phyloP scores from a whole-genome alignment of 176 grass and related monocot species.

The Eleusine indica region DNA sequence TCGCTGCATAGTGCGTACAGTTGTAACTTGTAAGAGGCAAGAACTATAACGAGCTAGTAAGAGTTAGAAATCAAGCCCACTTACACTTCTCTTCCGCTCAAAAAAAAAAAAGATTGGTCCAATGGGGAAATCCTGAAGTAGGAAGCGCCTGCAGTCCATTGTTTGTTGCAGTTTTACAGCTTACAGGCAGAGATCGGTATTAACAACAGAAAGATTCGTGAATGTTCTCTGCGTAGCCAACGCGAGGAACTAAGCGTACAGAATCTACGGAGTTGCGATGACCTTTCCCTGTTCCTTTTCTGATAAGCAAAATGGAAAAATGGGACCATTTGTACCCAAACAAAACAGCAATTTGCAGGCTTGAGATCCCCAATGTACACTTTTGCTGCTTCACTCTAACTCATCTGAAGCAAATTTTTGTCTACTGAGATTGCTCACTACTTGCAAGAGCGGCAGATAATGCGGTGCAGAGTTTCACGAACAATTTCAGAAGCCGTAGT shows the following conservation, averaged over 20 bases:
- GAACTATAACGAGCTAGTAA: not conserved
- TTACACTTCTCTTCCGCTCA: not conserved
- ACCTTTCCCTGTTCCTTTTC: not conserved
- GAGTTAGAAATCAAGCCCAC: not conserved
- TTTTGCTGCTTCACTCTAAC: not conserved
- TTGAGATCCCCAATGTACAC: conserved; percentile 27
- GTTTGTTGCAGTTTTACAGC: conserved; percentile 19
- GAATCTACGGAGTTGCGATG: conserved; percentile 5
- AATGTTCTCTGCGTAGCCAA: not conserved
- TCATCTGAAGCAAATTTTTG: not conserved
- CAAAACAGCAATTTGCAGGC: conserved; percentile 7
- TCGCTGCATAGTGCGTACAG: not conserved
- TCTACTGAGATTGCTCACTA: not conserved
- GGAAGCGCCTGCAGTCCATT: not conserved
- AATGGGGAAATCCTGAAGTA: not conserved
- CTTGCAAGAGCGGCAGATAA: not conserved
- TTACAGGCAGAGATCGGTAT: conserved; percentile 12
- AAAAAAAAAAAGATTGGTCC: not conserved
- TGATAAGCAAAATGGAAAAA: not conserved
- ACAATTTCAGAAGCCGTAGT: not conserved
- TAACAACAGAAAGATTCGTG: not conserved
- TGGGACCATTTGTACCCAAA: not conserved
- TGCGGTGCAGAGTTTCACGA: not conserved
- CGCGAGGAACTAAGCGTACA: conserved; percentile 1
- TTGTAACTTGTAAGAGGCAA: not conserved